phyloP scores from a whole-genome alignment of 2,329 filamentous ascomycete genomes.

The Reticulascus tulasneorum region DNA sequence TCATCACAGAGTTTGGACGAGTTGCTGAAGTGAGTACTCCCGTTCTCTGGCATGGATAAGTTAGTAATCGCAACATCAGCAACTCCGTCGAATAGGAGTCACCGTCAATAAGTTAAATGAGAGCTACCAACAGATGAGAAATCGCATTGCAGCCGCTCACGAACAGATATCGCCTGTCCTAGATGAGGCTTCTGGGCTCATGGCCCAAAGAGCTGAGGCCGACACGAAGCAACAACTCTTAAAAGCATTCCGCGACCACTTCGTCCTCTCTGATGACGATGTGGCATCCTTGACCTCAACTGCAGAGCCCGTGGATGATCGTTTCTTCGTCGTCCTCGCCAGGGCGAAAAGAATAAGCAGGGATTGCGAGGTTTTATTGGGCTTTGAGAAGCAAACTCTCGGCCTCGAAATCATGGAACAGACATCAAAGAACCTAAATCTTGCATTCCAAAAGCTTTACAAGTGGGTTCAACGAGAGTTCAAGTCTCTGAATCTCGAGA shows the following conservation, averaged over 20 bases:
- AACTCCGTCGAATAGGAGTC: constrained; percentile 78
- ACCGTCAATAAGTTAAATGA: constrained; percentile 76
- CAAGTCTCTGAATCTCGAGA: constrained; percentile 87
- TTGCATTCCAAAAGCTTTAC: constrained; percentile 92
- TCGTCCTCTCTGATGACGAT: constrained; percentile 80
- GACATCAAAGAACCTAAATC: constrained; percentile 79
- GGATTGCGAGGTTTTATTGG: constrained; percentile 85
- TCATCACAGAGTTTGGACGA: constrained; percentile 81
- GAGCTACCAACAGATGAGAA: constrained; percentile 76
- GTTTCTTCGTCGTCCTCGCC: constrained; percentile 73
- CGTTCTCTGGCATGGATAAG: not conserved
- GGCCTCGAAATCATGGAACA: constrained; percentile 90
- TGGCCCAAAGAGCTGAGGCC: constrained; percentile 68
- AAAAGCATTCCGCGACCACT: constrained; percentile 73
- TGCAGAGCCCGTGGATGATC: constrained; percentile 77
- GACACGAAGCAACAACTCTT: constrained; percentile 79
- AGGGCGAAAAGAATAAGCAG: constrained; percentile 83
- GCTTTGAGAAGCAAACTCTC: constrained; percentile 82
- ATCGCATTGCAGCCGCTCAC: constrained; percentile 71
- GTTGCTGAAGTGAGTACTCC: constrained; percentile 74
- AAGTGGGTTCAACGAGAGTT: constrained; percentile 94
- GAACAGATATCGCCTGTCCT: constrained; percentile 70
- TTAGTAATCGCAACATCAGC: constrained; percentile 43
- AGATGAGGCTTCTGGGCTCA: constrained; percentile 69
- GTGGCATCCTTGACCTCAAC: constrained; percentile 70